Evolutionary conservation across 306 rosid genomes (phyloP), one percentile per base, ranked within the genome.

Genomic region (Glycine latifolia): DNA sequence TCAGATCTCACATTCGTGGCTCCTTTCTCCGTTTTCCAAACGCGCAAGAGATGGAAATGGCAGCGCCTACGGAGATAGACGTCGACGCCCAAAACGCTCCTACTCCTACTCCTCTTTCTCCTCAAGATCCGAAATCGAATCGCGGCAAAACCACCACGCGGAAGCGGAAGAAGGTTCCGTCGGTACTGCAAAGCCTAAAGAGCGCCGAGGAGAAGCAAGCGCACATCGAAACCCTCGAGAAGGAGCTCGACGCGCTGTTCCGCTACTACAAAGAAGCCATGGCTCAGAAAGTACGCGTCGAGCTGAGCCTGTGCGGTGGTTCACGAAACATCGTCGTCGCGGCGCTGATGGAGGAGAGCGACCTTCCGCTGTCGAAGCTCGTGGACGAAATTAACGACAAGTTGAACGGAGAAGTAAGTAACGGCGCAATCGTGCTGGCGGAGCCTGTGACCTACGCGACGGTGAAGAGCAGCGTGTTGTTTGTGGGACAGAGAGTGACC

Each of bases 271-370:
- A 46, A 60, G 94, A 87, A 43, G 80, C 81, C 20, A 87, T 66
- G 89, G 52, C 79, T 65, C 73, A 77, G 84, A 86, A 73, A 68
- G 88, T 84, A 68, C 44, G 7, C 75, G 16, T 90, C 41, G 91
- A 87, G 20, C 50, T 84, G 60, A 67, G 65, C 20, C 83, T 75
- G 20, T 89, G 91, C 87, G 77, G 84, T 4, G 71, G 84, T 13
- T 79, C 84, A 0, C 46, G 84, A 31, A 84, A 79, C 39, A 89
- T 85, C 5, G 81, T 89, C 4, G 89, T 95, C 43, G 96, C 90
- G 63, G 88, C 84, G 78, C 67, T 89, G 77, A 86, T 93, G 87
- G 99, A 95, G 82, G 99, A 95, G 86, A 91, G 93, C 44, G 84
- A 85, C 31, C 90, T 92, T 73, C 92, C 99, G 3, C 67, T 95